These are phyloP conservation scores for Flaveria floridana DNA, from an alignment of 140 eudicot genomes.

Conservation along the genomic window DNA sequence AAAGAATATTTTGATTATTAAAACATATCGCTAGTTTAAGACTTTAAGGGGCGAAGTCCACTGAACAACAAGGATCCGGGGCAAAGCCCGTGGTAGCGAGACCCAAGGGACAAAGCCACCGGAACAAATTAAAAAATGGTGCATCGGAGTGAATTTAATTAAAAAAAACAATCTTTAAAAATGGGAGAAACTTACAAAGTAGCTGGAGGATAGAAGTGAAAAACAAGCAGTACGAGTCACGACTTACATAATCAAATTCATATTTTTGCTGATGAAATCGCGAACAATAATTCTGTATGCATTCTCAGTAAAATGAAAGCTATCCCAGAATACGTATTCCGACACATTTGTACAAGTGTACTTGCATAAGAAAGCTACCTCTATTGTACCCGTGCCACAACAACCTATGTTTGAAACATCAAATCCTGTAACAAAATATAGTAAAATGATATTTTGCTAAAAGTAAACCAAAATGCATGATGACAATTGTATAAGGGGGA, in stretches of 20 bases:
- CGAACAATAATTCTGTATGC: slow-evolving; percentile 53
- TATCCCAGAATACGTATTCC: slow-evolving; percentile 80
- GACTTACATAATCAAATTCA: slow-evolving; percentile 26
- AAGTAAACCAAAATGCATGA: not conserved
- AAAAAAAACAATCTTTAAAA: not conserved
- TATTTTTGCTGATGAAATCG: slow-evolving; percentile 38
- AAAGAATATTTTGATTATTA: no score
- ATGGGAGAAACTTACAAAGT: not conserved
- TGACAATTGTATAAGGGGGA: not conserved
- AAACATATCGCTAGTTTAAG: no score
- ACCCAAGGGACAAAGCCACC: no score
- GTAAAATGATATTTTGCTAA: not conserved
- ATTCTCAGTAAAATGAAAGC: slow-evolving; percentile 76
- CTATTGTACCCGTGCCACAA: slow-evolving; percentile 84
- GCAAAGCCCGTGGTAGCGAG: no score
- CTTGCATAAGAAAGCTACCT: slow-evolving; percentile 74
- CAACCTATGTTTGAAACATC: slow-evolving; percentile 57
- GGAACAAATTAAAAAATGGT: not conserved
- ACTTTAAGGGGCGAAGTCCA: no score
- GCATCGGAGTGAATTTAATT: not conserved
- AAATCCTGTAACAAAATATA: slow-evolving; percentile 50
- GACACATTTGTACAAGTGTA: slow-evolving; percentile 59
- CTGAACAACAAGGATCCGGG: no score
- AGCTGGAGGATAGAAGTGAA: not conserved
- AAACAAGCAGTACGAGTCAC: not conserved